A percentile compares a stretch with the other conserved stretches of the same genome.
These are phyloP conservation scores for Suillus fuscotomentosus DNA, from an alignment of 768 basidiomycete species.

Conservation along the genomic window DNA sequence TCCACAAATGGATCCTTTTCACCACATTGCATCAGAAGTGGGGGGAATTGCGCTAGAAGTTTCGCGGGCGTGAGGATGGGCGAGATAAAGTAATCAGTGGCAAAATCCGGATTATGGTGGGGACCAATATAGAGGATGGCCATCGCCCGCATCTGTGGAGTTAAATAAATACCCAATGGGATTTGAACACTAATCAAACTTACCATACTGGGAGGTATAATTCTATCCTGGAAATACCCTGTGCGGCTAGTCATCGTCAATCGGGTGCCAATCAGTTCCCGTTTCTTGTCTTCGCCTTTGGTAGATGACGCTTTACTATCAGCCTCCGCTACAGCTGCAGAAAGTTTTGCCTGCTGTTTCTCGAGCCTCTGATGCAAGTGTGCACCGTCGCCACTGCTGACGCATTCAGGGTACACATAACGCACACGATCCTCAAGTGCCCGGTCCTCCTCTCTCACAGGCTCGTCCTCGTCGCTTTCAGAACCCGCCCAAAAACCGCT, in stretches of 20 bases:
- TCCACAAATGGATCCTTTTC: slow-evolving; percentile 97
- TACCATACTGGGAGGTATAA: slow-evolving; percentile 96
- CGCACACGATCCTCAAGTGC: slow-evolving; percentile 74
- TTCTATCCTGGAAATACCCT: slow-evolving; percentile 90
- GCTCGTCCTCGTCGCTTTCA: slow-evolving; percentile 47
- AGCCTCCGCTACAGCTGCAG: slow-evolving; percentile 50
- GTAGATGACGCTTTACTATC: slow-evolving; percentile 42
- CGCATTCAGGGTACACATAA: slow-evolving; percentile 42
- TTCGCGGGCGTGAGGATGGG: slow-evolving; percentile 86
- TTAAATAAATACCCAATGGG: background rate
- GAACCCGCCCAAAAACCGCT: slow-evolving; percentile 52
- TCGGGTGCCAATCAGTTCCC: slow-evolving; percentile 76
- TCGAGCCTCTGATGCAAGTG: slow-evolving; percentile 38
- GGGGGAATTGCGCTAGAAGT: slow-evolving; percentile 91
- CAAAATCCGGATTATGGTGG: slow-evolving; percentile 89
- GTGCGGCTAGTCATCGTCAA: slow-evolving; percentile 95
- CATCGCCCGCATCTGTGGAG: slow-evolving; percentile 95
- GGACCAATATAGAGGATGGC: slow-evolving; percentile 97
- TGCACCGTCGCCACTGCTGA: slow-evolving; percentile 8
- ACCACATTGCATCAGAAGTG: slow-evolving; percentile 90
- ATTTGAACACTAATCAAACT: slow-evolving; percentile 27
- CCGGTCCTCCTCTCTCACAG: slow-evolving; percentile 66
- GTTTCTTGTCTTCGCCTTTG: slow-evolving; percentile 32
- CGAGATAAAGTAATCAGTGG: slow-evolving; percentile 93
- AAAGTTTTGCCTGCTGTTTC: slow-evolving; percentile 51